A percentile compares a stretch with the other conserved stretches of the same genome.
Conservation (phyloP, 805 yeast species). For the Spathaspora girioi region DNA sequence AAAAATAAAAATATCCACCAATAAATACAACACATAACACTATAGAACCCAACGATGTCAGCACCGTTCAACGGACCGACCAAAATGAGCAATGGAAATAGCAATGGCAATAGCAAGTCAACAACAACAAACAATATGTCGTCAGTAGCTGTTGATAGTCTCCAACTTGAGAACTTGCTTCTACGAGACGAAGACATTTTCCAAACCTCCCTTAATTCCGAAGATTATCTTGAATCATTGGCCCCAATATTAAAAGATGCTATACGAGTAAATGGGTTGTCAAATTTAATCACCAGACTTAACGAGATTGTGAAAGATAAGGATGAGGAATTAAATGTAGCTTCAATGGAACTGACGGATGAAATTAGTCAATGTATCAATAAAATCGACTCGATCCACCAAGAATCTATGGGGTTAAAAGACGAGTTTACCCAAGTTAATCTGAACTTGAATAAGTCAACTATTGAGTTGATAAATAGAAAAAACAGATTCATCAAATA, state of each 20-base stretch:
- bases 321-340: constrained; percentile 58
- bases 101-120: not conserved
- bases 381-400: constrained; percentile 59
- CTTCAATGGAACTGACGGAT: constrained; percentile 58
- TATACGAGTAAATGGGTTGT: constrained; percentile 49
- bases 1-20: not conserved
- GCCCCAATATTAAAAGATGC: constrained; percentile 72
- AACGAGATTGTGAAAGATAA: constrained; percentile 55
- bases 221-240: constrained; percentile 74
- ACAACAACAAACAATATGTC: not conserved
- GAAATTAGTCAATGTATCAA: constrained; percentile 58
- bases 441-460: constrained; percentile 57
- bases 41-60: not conserved
- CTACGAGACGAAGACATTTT: constrained; percentile 40
- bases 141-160: constrained; percentile 14
- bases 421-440: constrained; percentile 56
- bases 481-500: constrained; percentile 58
- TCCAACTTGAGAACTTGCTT: constrained; percentile 35
- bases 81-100: not conserved
- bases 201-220: constrained; percentile 49
- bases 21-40: not conserved
- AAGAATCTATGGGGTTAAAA: constrained; percentile 53
- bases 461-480: constrained; percentile 57
- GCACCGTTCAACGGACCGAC: not conserved
- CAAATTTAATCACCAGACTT: constrained; percentile 52